Conservation (phyloP, 768 basidiomycete species). For the Psilocybe azurescens region DNA sequence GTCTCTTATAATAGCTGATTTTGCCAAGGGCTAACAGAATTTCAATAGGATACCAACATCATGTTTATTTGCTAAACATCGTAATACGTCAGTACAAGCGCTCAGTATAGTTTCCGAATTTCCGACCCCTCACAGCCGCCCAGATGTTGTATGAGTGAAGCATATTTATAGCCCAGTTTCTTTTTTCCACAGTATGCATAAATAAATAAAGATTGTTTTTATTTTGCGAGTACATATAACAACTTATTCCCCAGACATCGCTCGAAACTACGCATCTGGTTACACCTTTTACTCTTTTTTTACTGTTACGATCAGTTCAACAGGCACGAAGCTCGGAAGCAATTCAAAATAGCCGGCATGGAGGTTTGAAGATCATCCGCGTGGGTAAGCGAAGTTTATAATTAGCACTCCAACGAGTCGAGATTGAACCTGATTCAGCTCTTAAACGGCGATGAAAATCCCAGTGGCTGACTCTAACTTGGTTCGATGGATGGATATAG, state of each 20-base stretch:
- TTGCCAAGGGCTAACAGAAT: background rate
- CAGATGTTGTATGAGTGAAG: background rate
- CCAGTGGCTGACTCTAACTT: too few relatives aligned
- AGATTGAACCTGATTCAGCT: too few relatives aligned
- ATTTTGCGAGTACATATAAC: too few relatives aligned
- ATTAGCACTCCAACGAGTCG: background rate
- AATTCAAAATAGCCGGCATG: background rate
- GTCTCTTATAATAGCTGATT: conserved; percentile 1
- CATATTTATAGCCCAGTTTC: background rate
- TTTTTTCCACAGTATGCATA: background rate
- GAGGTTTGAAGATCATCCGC: conserved; percentile 14
- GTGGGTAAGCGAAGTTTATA: conserved; percentile 7
- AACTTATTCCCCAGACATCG: too few relatives aligned
- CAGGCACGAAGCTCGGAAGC: background rate
- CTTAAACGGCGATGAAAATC: background rate
- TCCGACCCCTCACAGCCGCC: background rate
- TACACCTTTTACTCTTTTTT: too few relatives aligned
- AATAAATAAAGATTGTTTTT: too few relatives aligned
- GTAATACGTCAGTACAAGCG: background rate
- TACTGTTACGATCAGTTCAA: background rate
- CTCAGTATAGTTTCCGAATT: background rate
- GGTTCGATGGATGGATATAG: background rate
- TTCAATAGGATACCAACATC: conserved; percentile 40
- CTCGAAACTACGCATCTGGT: too few relatives aligned
- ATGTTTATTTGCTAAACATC: conserved; percentile 41